Percentiles rank a stretch among this genome's conserved stretches.
Conservation (phyloP, 805 yeast species). For the Blastobotrys mokoenaii region DNA sequence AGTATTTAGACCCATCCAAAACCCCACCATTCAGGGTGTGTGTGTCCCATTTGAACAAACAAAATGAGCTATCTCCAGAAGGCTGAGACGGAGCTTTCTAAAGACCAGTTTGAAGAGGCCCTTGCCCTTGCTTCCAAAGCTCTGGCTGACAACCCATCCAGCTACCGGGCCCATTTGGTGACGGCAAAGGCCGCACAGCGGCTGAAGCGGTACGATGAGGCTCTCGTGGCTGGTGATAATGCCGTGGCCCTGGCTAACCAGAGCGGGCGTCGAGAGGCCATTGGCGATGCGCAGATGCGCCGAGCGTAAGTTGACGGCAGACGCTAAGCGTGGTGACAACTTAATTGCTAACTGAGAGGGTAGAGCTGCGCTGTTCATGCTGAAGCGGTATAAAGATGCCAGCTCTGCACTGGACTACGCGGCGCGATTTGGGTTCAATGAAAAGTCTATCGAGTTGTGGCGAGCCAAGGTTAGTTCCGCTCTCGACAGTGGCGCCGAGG, state of each 20-base stretch:
- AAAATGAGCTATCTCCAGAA: background rate
- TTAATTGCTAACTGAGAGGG: too few species aligned
- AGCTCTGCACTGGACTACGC: slow-evolving; percentile 18
- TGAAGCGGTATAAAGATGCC: slow-evolving; percentile 23
- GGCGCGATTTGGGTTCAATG: slow-evolving; percentile 12
- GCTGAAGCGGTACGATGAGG: slow-evolving; percentile 11
- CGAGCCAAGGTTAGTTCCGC: slow-evolving; percentile 13
- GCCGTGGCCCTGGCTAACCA: slow-evolving; percentile 14
- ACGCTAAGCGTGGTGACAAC: too few species aligned
- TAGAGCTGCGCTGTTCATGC: slow-evolving; percentile 18
- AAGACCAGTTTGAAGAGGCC: background rate
- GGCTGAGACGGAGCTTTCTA: background rate
- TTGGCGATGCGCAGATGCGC: slow-evolving; percentile 27
- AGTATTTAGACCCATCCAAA: background rate
- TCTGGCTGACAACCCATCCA: slow-evolving; percentile 1
- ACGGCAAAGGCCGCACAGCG: slow-evolving; percentile 18
- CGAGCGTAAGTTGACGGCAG: slow-evolving; percentile 15
- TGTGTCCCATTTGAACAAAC: too few species aligned
- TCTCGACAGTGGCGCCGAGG: slow-evolving; percentile 4
- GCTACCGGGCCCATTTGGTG: background rate
- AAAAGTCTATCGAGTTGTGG: slow-evolving; percentile 16
- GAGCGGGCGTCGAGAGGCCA: slow-evolving; percentile 12
- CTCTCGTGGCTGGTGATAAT: slow-evolving; percentile 16
- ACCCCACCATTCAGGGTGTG: too few species aligned
- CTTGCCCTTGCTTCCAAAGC: background rate